Conservation (phyloP, 305 asterid species). For the Solanum hybrid region DNA sequence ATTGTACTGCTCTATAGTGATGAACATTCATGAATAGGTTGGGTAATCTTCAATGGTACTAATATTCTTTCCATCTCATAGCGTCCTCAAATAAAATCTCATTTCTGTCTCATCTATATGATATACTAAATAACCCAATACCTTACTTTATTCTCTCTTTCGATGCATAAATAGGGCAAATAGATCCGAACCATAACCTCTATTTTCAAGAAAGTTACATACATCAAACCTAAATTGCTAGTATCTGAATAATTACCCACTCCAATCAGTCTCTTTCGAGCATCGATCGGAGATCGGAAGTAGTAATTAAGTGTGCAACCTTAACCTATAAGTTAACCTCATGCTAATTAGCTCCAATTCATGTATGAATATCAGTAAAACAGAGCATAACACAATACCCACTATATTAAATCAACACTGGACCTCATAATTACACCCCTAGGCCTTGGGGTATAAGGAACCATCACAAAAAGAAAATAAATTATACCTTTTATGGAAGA, state of each 20-base stretch:
- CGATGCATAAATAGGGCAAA: background rate
- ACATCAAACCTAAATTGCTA: background rate
- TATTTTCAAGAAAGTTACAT: background rate
- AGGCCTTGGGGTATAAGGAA: background rate
- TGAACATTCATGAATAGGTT: background rate
- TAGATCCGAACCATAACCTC: background rate
- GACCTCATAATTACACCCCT: background rate
- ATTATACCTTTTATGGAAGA: background rate
- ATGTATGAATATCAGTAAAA: background rate
- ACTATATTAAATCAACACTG: background rate
- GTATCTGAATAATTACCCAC: background rate
- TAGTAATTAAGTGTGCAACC: background rate
- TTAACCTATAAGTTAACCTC: background rate
- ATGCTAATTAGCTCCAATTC: background rate
- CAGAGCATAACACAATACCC: background rate
- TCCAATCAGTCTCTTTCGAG: background rate
- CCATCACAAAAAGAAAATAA: background rate
- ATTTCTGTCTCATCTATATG: background rate
- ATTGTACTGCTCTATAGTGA: background rate
- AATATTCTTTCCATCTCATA: too few relatives aligned
- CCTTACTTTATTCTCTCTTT: background rate
- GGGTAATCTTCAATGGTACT: background rate
- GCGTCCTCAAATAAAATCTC: background rate
- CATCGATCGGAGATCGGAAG: background rate
- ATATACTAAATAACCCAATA: too few relatives aligned